Evolutionary conservation across 2,329 filamentous ascomycete genomes (phyloP).

Genomic region (Claviceps quebecensis): DNA sequence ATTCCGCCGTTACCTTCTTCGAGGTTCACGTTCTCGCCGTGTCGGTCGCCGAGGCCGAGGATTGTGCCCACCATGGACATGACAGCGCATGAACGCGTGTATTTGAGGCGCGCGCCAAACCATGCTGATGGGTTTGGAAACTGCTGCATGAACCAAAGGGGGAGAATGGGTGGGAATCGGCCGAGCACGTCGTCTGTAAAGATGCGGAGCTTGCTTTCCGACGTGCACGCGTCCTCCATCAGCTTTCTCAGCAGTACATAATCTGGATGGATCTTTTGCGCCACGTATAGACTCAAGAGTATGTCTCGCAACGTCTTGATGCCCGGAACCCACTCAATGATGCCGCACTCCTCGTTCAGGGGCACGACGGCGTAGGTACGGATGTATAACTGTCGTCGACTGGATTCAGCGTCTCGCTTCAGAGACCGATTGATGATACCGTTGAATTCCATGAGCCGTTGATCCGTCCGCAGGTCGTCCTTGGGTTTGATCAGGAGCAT

Average conservation of each 20-base stretch:
- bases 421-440: conserved; percentile 92
- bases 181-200: conserved; percentile 54
- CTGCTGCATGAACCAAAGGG: conserved; percentile 89
- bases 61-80: conserved; percentile 99
- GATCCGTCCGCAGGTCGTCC: conserved; percentile 92
- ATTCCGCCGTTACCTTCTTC: conserved; percentile 88
- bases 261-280: conserved; percentile 56
- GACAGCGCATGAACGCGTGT: conserved; percentile 87
- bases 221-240: conserved; percentile 48
- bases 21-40: conserved; percentile 92
- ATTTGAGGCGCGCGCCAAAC: conserved; percentile 78
- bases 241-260: conserved; percentile 51
- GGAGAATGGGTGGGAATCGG: conserved; percentile 69
- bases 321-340: conserved; percentile 97
- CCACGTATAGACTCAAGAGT: conserved; percentile 61
- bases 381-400: conserved; percentile 82
- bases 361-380: conserved; percentile 95
- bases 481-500: conserved; percentile 94
- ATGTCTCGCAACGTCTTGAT: conserved; percentile 91
- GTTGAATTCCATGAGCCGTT: conserved; percentile 98
- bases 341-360: conserved; percentile 90
- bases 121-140: conserved; percentile 87
- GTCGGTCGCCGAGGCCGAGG: conserved; percentile 81
- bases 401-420: conserved; percentile 82
- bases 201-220: conserved; percentile 46